These are phyloP conservation scores for Solanum stenotomum DNA, from an alignment of 257 asterid genomes.

Conservation along the genomic window DNA sequence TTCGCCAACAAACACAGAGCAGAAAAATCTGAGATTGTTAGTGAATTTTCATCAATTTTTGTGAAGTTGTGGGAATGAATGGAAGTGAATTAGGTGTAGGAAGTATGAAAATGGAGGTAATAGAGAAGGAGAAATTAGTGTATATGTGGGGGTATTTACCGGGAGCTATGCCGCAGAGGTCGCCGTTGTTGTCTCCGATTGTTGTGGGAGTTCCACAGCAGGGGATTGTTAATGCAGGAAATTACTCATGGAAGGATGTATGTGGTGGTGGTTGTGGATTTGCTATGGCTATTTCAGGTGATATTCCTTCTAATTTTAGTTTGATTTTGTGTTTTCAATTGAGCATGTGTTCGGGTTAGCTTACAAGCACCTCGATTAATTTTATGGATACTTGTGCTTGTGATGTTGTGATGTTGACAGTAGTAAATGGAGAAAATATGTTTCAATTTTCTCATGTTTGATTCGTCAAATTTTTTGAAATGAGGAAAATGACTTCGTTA, in stretches of 20 bases:
- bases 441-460: not conserved
- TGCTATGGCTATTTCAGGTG: constrained; percentile 93
- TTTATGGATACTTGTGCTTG: not conserved
- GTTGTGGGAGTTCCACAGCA: constrained; percentile 43
- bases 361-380: not conserved
- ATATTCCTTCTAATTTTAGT: not conserved
- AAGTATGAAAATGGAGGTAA: constrained; percentile 35
- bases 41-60: not conserved
- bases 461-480: not conserved
- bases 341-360: not conserved
- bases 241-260: constrained; percentile 63
- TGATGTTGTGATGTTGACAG: not conserved
- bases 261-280: constrained; percentile 99
- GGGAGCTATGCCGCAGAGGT: constrained; percentile 86
- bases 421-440: not conserved
- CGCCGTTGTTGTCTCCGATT: constrained; percentile 77
- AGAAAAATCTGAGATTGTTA: not conserved
- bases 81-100: constrained; percentile 45
- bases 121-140: constrained; percentile 34
- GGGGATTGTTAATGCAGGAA: constrained; percentile 19
- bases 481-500: not conserved
- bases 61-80: constrained; percentile 33
- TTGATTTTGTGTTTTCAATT: not conserved
- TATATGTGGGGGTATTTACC: constrained; percentile 95
- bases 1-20: not conserved